phyloP scores from a whole-genome alignment of 495 filamentous ascomycete genomes.

The Aspergillus bertholletiae region DNA sequence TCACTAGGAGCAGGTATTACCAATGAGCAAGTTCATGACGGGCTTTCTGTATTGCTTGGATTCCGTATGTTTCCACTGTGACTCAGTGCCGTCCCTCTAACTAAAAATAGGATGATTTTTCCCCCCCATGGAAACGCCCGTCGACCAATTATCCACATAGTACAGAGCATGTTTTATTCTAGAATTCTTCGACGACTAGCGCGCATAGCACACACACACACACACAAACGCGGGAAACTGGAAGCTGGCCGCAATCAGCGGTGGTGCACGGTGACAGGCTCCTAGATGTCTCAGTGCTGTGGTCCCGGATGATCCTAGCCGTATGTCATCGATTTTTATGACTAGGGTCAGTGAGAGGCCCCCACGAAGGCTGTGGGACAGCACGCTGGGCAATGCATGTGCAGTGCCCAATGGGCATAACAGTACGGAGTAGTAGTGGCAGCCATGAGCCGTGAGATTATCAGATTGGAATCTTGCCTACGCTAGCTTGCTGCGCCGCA shows the following conservation, averaged over 20 bases:
- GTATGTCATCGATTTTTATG: not conserved
- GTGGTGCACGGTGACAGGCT: slow-evolving; percentile 3
- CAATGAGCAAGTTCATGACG: not conserved
- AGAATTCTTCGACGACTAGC: slow-evolving; percentile 22
- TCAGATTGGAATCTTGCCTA: not conserved
- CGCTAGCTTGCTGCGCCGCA: not conserved
- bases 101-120: slow-evolving; percentile 17
- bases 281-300: not conserved
- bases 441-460: not conserved
- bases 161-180: slow-evolving; percentile 12
- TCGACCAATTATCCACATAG: slow-evolving; percentile 1
- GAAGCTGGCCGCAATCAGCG: slow-evolving; percentile 1
- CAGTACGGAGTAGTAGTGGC: not conserved
- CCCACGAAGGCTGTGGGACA: slow-evolving; percentile 2
- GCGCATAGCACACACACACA: slow-evolving; percentile 7
- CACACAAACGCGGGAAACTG: slow-evolving; percentile 4
- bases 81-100: slow-evolving; percentile 8
- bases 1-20: not conserved
- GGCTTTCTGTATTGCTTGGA: slow-evolving; percentile 10
- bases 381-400: not conserved
- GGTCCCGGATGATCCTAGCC: not conserved
- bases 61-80: slow-evolving; percentile 11
- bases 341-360: not conserved
- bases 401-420: not conserved
- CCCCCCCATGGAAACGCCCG: slow-evolving; percentile 2